These are phyloP conservation scores for Lyophyllum atratum DNA, from an alignment of 768 basidiomycete species.

Conservation along the genomic window DNA sequence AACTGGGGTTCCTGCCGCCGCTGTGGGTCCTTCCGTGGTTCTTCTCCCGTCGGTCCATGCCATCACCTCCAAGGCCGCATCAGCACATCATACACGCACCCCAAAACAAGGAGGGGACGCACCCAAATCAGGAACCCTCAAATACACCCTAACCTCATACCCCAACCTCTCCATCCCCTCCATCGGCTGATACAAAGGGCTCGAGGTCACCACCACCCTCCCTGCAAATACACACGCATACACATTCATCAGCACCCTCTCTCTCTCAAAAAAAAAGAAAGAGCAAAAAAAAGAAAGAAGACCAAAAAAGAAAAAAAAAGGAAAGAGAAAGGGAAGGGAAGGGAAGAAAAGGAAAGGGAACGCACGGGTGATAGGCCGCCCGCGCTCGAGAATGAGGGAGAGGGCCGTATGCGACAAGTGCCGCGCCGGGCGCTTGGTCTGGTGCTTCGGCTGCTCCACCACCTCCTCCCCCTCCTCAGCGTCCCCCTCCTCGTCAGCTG, in stretches of 20 bases:
- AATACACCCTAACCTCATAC: constrained; percentile 71
- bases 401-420: constrained; percentile 80
- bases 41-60: constrained; percentile 51
- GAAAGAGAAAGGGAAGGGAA: background rate
- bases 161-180: constrained; percentile 70
- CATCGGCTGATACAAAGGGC: constrained; percentile 84
- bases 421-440: constrained; percentile 22
- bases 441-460: background rate
- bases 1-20: constrained; percentile 7
- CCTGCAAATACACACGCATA: constrained; percentile 21
- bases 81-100: background rate
- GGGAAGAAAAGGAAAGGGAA: constrained; percentile 2
- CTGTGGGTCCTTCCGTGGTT: constrained; percentile 26
- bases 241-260: too few species aligned
- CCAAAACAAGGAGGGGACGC: background rate
- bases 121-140: constrained; percentile 69
- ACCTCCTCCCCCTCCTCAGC: background rate
- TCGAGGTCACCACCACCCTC: constrained; percentile 78
- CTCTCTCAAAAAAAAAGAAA: too few species aligned
- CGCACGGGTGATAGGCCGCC: constrained; percentile 67
- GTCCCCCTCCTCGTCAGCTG: background rate
- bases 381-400: constrained; percentile 78
- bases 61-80: constrained; percentile 39
- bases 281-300: too few species aligned
- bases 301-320: background rate